Evolutionary conservation across 805 yeast genomes (phyloP).

Genomic region (Saccharomyces jurei): DNA sequence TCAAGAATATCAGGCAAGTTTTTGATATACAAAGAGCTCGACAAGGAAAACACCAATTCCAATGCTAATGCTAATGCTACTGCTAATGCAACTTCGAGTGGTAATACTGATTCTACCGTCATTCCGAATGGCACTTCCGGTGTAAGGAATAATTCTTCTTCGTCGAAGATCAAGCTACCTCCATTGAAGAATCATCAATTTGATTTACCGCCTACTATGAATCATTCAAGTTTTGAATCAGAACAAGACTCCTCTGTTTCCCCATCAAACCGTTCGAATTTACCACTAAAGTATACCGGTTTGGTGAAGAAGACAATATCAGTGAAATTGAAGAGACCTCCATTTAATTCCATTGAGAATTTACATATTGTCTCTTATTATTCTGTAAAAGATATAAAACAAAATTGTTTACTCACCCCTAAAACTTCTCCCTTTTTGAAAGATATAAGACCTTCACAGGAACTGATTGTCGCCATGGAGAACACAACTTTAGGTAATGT

Average conservation of each 20-base stretch:
- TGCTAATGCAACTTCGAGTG: background rate
- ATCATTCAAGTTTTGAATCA: background rate
- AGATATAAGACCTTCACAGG: slow-evolving; percentile 39
- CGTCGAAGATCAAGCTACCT: slow-evolving; percentile 1
- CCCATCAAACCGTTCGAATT: background rate
- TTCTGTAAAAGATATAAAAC: slow-evolving; percentile 61
- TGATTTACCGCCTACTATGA: background rate
- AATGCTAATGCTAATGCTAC: background rate
- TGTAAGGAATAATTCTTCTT: background rate
- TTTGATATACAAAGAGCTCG: slow-evolving; percentile 64
- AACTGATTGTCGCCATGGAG: slow-evolving; percentile 48
- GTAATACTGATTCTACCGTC: background rate
- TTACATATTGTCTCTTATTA: slow-evolving; percentile 73
- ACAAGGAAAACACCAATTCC: slow-evolving; percentile 4
- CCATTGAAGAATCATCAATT: background rate
- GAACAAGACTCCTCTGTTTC: background rate
- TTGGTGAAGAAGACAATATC: slow-evolving; percentile 77
- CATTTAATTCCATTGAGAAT: slow-evolving; percentile 21
- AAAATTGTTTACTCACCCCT: slow-evolving; percentile 51
- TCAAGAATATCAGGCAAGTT: slow-evolving; percentile 80
- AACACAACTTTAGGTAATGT: slow-evolving; percentile 54
- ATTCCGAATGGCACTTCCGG: background rate
- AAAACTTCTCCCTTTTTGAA: slow-evolving; percentile 43
- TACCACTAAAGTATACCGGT: slow-evolving; percentile 36
- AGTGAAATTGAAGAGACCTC: slow-evolving; percentile 43